Conservation (phyloP, 805 yeast genomes). For the Lachancea waltii region DNA sequence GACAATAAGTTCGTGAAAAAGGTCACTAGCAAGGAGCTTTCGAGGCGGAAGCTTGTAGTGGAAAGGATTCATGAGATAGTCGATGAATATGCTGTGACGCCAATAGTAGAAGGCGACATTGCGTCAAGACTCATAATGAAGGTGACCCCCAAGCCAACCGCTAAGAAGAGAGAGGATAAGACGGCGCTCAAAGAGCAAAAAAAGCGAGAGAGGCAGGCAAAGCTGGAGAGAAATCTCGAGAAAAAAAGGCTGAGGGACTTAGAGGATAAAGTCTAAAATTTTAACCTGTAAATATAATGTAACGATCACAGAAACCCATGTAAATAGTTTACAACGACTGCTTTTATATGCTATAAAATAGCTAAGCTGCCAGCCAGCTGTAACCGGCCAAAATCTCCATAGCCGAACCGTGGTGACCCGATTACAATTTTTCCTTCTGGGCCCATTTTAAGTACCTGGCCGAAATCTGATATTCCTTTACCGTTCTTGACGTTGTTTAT, state of each 20-base stretch:
- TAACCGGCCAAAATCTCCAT: constrained; percentile 25
- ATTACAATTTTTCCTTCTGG: constrained; percentile 30
- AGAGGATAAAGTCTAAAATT: constrained; percentile 1
- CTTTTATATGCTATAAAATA: neutral
- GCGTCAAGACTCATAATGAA: constrained; percentile 27
- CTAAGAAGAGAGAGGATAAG: constrained; percentile 23
- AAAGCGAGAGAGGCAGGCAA: constrained; percentile 33
- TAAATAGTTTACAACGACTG: neutral
- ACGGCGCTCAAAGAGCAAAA: constrained; percentile 30
- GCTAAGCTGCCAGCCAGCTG: constrained; percentile 31
- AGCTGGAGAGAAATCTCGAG: constrained; percentile 23
- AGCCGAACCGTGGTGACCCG: constrained; percentile 36
- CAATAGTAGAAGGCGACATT: constrained; percentile 28
- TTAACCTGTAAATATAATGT: constrained; percentile 2
- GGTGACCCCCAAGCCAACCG: constrained; percentile 17
- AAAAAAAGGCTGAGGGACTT: constrained; percentile 15
- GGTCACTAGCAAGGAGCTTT: constrained; percentile 30
- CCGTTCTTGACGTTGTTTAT: constrained; percentile 18
- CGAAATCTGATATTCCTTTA: constrained; percentile 40
- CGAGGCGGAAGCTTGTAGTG: constrained; percentile 32
- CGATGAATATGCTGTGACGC: constrained; percentile 21
- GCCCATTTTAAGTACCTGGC: constrained; percentile 32
- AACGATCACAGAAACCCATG: constrained; percentile 9
- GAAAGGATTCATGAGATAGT: constrained; percentile 26
- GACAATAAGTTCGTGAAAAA: constrained; percentile 5